Evolutionary conservation across 768 basidiomycete genomes (phyloP), one percentile per base, ranked within the genome.

Genomic region (Lactarius hatsudake): DNA sequence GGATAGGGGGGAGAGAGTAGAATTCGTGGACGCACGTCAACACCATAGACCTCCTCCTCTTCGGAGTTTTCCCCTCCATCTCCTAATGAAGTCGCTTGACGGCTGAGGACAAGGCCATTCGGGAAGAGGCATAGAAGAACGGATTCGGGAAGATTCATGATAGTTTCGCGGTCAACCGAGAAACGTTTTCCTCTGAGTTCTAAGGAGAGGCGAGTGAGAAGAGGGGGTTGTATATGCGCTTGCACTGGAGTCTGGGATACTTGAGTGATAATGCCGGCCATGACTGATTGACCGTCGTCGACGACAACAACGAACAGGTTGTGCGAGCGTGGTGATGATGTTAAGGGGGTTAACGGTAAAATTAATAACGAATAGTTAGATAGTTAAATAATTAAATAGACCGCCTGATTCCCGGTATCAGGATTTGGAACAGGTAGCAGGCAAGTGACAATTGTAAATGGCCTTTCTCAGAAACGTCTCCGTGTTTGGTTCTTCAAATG

Each of bases 81-180:
- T 8, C 86, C 86, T 63, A 91, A 78, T 20, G 88, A 88, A 9
- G 85, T 84, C 67, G 90, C 91, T 74, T 96, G 93, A 68, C 95
- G 83, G 75, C 90, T 94, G 62, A 98, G 83, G 45, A 98, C 94
- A 67, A 98, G 86, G 23, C 96, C 97, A 74, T 98, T 98, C 12
- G 97, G 97, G 75, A 98, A 99, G 69, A 99, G 82, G 77, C 96
- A 98, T 43, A 99, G 81, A 62, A 98, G 83, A 56, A 99, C 94
- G 20, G 93, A 94, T 85, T 99, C 97, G 2, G 97, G 97, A 23
- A 99, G 84, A 76, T 96, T 94, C 95, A 98, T 97, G 75, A 99
- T 90, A 7, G 92, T 95, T 80, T 98, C 96, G 71, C 96, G 85
- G 79, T 98, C 97, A 54, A 99, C 94, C 67, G 92, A 88, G 79